Conservation (phyloP, 2,329 filamentous ascomycete genomes). For the Dactylellina parvicollis region DNA sequence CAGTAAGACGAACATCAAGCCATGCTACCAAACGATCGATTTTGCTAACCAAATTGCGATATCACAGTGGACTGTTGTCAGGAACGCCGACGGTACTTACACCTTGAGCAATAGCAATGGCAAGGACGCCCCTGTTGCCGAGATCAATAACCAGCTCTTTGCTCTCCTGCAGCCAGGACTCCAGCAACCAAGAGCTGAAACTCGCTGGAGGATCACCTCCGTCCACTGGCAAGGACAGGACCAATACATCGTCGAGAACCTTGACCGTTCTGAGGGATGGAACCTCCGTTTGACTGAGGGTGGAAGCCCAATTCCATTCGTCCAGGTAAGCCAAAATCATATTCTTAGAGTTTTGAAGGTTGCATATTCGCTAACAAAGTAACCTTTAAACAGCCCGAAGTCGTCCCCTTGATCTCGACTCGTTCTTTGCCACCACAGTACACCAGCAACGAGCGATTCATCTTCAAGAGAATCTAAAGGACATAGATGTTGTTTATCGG, state of each 20-base stretch:
- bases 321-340: constrained; percentile 4
- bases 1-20: constrained; percentile 6
- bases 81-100: constrained; percentile 32
- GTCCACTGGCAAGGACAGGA: constrained; percentile 27
- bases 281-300: constrained; percentile 8
- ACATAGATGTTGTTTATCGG: no score
- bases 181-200: background rate
- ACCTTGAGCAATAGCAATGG: constrained; percentile 25
- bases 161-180: constrained; percentile 20
- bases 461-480: constrained; percentile 22
- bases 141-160: constrained; percentile 16
- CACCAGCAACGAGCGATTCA: constrained; percentile 21
- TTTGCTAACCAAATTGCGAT: background rate
- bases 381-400: constrained; percentile 4
- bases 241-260: constrained; percentile 40
- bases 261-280: constrained; percentile 26
- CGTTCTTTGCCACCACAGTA: constrained; percentile 39
- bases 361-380: background rate
- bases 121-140: constrained; percentile 15
- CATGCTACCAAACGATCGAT: background rate
- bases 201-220: constrained; percentile 33
- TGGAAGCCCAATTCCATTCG: constrained; percentile 19
- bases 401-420: constrained; percentile 29
- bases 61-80: constrained; percentile 26
- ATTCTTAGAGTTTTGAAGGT: background rate